These are phyloP conservation scores for Tetratostichococcus sp. DNA, from an alignment of 139 green algal genomes.

Conservation along the genomic window DNA sequence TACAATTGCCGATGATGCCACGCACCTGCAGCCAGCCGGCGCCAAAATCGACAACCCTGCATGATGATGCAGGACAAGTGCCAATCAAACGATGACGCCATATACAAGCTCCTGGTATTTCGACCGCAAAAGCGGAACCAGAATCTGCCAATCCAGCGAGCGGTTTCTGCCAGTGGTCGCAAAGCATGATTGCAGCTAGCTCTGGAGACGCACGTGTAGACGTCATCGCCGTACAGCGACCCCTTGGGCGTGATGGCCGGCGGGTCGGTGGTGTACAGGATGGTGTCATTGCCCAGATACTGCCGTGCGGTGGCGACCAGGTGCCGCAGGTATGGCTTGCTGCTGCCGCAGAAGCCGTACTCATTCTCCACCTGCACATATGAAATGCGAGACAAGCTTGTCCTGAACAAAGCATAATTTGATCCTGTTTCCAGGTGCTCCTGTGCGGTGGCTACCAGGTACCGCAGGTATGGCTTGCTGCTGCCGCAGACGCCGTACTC, in stretches of 20 bases:
- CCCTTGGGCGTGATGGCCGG: conserved; percentile 23
- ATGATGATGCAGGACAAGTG: not conserved
- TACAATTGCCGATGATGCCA: too few species aligned
- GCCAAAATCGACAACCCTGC: conserved; percentile 51
- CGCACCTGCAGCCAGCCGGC: conserved; percentile 23
- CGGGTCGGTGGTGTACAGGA: conserved; percentile 59
- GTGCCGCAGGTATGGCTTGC: conserved; percentile 42
- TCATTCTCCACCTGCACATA: conserved; percentile 59
- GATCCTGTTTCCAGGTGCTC: conserved; percentile 31
- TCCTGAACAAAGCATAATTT: too few species aligned
- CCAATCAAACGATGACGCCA: too few species aligned
- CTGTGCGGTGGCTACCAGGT: conserved; percentile 24
- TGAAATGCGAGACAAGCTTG: too few species aligned
- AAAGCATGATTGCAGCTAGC: too few species aligned
- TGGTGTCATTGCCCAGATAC: conserved; percentile 24
- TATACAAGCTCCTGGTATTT: not conserved
- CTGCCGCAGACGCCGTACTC: conserved; percentile 52
- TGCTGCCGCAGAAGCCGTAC: conserved; percentile 44
- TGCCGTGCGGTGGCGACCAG: conserved; percentile 17
- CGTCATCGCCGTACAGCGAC: conserved; percentile 28
- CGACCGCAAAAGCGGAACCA: not conserved
- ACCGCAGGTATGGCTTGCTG: conserved; percentile 38
- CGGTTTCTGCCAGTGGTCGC: too few species aligned
- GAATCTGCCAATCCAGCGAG: not conserved
- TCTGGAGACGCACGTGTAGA: conserved; percentile 31